These are phyloP conservation scores for Ajuga reptans DNA, from an alignment of 305 asterid species.

Conservation along the genomic window DNA sequence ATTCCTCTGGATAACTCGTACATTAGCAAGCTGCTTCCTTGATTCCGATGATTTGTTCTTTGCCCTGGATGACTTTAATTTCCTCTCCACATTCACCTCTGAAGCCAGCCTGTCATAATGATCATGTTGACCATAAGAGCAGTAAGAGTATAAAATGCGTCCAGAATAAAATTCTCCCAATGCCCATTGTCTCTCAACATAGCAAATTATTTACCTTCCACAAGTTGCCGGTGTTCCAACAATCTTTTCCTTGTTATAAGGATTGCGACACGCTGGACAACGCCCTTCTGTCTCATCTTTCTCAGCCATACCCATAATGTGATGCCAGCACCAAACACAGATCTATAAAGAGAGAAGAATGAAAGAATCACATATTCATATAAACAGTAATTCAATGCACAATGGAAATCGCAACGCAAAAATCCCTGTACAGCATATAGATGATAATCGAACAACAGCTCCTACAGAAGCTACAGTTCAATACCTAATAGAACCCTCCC, in stretches of 20 bases:
- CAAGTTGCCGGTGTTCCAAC: slow-evolving; percentile 77
- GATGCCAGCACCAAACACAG: slow-evolving; percentile 99
- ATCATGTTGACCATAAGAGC: slow-evolving; percentile 10
- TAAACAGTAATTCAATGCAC: not conserved
- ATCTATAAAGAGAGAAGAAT: slow-evolving; percentile 37
- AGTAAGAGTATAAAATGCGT: slow-evolving; percentile 7
- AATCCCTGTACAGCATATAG: not conserved
- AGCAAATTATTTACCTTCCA: slow-evolving; percentile 46
- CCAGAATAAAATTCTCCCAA: not conserved
- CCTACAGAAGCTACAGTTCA: not conserved
- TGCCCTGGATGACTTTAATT: slow-evolving; percentile 58
- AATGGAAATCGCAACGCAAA: not conserved
- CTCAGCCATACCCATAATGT: slow-evolving; percentile 97
- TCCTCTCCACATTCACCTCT: slow-evolving; percentile 68
- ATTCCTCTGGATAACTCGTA: slow-evolving; percentile 87
- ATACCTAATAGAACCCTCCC: not conserved
- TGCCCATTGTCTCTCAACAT: slow-evolving; percentile 6
- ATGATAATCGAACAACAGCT: not conserved
- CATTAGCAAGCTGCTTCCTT: slow-evolving; percentile 80
- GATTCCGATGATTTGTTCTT: slow-evolving; percentile 71
- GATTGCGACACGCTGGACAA: slow-evolving; percentile 93
- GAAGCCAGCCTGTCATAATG: slow-evolving; percentile 54
- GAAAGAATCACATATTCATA: not conserved
- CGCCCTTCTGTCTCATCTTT: slow-evolving; percentile 92
- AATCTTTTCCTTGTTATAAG: slow-evolving; percentile 91